Evolutionary conservation across 1,284 basidiomycete genomes (phyloP), one percentile per base, ranked within the genome.

Genomic region (Leccinum pachyderme): DNA sequence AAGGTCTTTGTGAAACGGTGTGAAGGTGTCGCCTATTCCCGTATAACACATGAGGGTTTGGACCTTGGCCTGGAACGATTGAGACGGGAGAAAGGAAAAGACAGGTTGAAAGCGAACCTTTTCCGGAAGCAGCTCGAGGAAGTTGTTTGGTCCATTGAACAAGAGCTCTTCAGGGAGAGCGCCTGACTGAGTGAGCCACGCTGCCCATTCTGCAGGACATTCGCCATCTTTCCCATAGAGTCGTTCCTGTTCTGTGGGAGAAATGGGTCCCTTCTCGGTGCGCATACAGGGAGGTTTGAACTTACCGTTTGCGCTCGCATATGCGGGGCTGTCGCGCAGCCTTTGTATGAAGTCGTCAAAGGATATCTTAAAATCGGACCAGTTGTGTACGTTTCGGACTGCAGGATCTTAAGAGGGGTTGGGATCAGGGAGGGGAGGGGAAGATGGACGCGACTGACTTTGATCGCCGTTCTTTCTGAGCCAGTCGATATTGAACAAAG

Each of bases 11-110:
- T 91, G 89, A 52, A 81, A 85, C 0, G 89, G 84, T 0, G 89
- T 91, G 64, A 83, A 85, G 0, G 88, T 91, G 58, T 87, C 88
- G 0, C 86, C 86, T 50, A 85, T 75, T 7, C 89, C 89, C 8
- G 89, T 71, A 63, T 91, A 91, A 64, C 87, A 89, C 86, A 91
- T 89, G 3, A 91, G 71, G 0, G 86, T 88, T 65, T 91, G 84
- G 2, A 89, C 81, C 29, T 72, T 71, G 52, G 75, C 75, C 86
- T 86, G 58, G 35, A 48, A 7, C 39, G 2, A 43, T 47, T 62
- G 24, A 63, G 59, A 41, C 13, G 32, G 41, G 37, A 47, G 51
- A 13, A 50, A 49, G 9, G 54, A 32, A 44, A 58, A 48, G 15
- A 44, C 37, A 11, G 32, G 32, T 5, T 25, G 39, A 48, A 39